Conservation (phyloP, 106 monocot species). For the Dendrobium officinale region DNA sequence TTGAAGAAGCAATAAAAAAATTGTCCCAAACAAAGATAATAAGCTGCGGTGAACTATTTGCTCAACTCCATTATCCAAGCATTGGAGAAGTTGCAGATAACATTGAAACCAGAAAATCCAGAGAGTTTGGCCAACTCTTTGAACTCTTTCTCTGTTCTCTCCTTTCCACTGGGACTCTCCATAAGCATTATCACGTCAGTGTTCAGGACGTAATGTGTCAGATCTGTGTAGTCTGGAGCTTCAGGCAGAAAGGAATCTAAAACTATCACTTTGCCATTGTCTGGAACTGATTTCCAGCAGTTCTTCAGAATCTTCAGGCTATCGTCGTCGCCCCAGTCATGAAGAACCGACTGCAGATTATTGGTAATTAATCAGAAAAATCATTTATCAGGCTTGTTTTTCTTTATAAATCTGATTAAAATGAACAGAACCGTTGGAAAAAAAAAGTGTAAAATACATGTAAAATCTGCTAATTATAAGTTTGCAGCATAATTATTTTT, state of each 20-base stretch:
- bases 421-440: too few species aligned
- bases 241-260: constrained; percentile 20
- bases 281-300: constrained; percentile 30
- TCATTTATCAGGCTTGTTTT: background rate
- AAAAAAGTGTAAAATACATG: too few species aligned
- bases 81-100: constrained; percentile 7
- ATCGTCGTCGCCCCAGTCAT: constrained; percentile 34
- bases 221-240: background rate
- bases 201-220: constrained; percentile 1
- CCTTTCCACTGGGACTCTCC: constrained; percentile 13
- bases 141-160: constrained; percentile 21
- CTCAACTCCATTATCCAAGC: constrained; percentile 8
- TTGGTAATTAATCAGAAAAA: background rate
- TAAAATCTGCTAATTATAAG: too few species aligned
- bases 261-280: constrained; percentile 25
- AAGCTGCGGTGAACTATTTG: background rate
- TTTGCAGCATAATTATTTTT: too few species aligned
- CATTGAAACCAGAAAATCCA: constrained; percentile 8
- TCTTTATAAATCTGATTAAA: too few species aligned
- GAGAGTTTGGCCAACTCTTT: constrained; percentile 3
- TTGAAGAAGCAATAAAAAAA: too few species aligned
- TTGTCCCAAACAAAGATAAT: too few species aligned
- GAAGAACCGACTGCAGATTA: constrained; percentile 20
- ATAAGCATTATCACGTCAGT: constrained; percentile 24
- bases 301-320: constrained; percentile 22